Percentiles rank a stretch among this genome's conserved stretches.
These are phyloP conservation scores for Venturia aucupariae DNA, from an alignment of 2,329 filamentous ascomycete genomes.

Conservation along the genomic window DNA sequence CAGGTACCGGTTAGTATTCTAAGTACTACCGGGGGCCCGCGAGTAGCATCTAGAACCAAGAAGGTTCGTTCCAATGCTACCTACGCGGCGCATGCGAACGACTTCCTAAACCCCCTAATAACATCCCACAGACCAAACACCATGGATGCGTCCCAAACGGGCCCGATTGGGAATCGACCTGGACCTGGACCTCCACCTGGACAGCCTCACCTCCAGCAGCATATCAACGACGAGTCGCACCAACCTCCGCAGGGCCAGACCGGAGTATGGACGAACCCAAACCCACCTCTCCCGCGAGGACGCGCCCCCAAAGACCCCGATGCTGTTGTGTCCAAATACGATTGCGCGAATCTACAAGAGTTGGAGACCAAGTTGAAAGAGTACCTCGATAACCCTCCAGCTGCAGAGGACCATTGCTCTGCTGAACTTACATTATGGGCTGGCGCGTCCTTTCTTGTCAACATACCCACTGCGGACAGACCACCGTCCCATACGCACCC, in stretches of 20 bases:
- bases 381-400: conserved; percentile 26
- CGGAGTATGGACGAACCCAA: conserved; percentile 16
- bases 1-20: too few relatives aligned
- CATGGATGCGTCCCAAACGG: not conserved
- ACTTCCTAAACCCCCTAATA: not conserved
- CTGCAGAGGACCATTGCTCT: conserved; percentile 29
- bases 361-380: conserved; percentile 29
- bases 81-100: too few relatives aligned
- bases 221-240: not conserved
- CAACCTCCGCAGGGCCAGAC: not conserved
- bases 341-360: conserved; percentile 26
- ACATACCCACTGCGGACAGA: not conserved
- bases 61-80: too few relatives aligned
- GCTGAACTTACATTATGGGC: conserved; percentile 31
- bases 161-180: not conserved
- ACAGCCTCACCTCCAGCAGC: not conserved
- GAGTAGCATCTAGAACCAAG: too few relatives aligned
- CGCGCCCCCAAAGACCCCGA: conserved; percentile 29
- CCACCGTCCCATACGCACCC: not conserved
- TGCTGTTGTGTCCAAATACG: conserved; percentile 25
- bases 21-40: too few relatives aligned
- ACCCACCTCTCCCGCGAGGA: conserved; percentile 25
- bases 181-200: too few relatives aligned
- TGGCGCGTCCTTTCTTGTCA: conserved; percentile 27
- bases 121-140: not conserved